Percentiles rank a stretch among this genome's conserved stretches.
These are phyloP conservation scores for Leccinum sublutescens DNA, from an alignment of 768 basidiomycete genomes.

Conservation along the genomic window DNA sequence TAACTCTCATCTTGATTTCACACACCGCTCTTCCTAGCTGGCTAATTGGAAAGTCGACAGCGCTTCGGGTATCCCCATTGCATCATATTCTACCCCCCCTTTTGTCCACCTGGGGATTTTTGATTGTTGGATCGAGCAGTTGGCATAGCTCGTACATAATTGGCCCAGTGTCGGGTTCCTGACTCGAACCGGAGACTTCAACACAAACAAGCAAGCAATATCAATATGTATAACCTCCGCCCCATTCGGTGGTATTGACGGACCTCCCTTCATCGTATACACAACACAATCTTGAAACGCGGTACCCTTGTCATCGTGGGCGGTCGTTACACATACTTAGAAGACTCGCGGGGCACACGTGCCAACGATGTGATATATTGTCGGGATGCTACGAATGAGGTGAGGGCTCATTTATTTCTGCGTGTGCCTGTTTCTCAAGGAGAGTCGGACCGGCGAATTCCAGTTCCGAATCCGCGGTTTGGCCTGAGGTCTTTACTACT, in stretches of 20 bases:
- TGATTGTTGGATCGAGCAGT: constrained; percentile 24
- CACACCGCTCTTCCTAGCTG: background rate
- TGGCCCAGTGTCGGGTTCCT: constrained; percentile 15
- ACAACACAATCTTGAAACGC: constrained; percentile 29
- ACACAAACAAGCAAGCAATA: constrained; percentile 21
- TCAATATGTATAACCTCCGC: background rate
- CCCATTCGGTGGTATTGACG: background rate
- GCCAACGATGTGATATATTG: constrained; percentile 38
- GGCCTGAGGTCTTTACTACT: background rate
- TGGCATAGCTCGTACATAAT: background rate
- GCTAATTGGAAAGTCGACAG: background rate
- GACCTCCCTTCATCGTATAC: background rate
- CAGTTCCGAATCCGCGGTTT: background rate
- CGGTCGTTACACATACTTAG: constrained; percentile 26
- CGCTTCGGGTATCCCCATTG: background rate
- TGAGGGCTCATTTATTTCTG: constrained; percentile 15
- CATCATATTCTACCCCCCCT: background rate
- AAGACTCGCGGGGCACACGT: constrained; percentile 39
- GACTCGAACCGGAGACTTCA: constrained; percentile 4
- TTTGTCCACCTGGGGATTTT: constrained; percentile 25
- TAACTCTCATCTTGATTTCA: background rate
- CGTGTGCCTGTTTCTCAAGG: background rate
- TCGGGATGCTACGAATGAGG: constrained; percentile 32
- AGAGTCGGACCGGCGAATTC: background rate
- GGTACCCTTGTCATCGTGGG: constrained; percentile 37